These are phyloP conservation scores for Xylaria cubensis DNA, from an alignment of 495 filamentous ascomycete genomes.

Conservation along the genomic window DNA sequence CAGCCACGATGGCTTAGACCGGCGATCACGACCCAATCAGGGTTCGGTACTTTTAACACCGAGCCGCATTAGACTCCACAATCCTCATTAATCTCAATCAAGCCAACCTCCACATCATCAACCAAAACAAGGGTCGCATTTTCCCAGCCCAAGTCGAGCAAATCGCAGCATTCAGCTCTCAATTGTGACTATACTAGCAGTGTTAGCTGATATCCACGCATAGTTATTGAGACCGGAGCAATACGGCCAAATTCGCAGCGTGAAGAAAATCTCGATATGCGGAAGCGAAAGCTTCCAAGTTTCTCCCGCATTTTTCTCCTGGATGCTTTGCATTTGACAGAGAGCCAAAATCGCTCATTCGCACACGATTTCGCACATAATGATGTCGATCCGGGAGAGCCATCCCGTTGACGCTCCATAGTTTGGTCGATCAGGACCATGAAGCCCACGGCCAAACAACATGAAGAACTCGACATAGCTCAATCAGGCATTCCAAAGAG, in stretches of 20 bases:
- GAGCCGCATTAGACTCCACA: slow-evolving; percentile 14
- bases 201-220: not conserved
- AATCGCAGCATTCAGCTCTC: not conserved
- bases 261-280: not conserved
- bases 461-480: not conserved
- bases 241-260: not conserved
- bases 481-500: slow-evolving; percentile 4
- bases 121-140: not conserved
- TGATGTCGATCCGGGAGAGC: slow-evolving; percentile 21
- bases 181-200: not conserved
- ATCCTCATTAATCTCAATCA: slow-evolving; percentile 16
- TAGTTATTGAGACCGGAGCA: not conserved
- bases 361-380: slow-evolving; percentile 9
- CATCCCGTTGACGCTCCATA: not conserved
- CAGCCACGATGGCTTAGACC: not conserved
- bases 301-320: not conserved
- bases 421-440: not conserved
- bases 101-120: not conserved
- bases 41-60: slow-evolving; percentile 9
- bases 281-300: not conserved
- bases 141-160: not conserved
- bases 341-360: not conserved
- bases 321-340: not conserved
- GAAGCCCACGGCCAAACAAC: not conserved
- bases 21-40: slow-evolving; percentile 15